Evolutionary conservation across 2,329 filamentous ascomycete genomes (phyloP), one percentile per base, ranked within the genome.

Genomic region (Lojkania enalia): DNA sequence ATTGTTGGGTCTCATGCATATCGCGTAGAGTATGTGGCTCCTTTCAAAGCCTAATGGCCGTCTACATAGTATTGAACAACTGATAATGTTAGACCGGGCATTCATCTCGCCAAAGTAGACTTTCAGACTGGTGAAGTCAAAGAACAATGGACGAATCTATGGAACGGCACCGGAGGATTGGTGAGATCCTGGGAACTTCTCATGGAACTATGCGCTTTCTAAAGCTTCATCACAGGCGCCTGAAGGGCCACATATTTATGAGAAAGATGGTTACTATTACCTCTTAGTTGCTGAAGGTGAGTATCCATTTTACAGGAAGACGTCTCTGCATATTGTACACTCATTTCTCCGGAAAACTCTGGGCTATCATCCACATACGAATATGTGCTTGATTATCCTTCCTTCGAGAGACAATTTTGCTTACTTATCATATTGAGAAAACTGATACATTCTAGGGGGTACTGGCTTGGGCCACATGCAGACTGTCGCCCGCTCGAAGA

Each of bases 211-310:
- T 5, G 16, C 16, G 12, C 25, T 38, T 4, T 21, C 20, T 5
- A 20, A 13, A n/a, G 16, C n/a, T 19, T 14, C 35, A 40, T 14
- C 6, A 3, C 15, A 56, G 53, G 54, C 53, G 15, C 63, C 67
- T 3, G 70, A 69, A 49, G 61, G 61, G 4, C 64, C 64, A 9
- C 71, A 73, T 41, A 58, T 73, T 12, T 72, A 71, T 39, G 55
- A 59, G 42, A 64, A 57, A 46, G 57, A 64, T 44, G 62, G 58
- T 9, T 62, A 54, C 32, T 57, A 64, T 46, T 73, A 72, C 39
- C 48, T 64, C 9, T 35, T 54, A 46, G 57, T 55, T 45, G 70
- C 36, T 46, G 72, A 62, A 59, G 70, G 38, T 55, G 66, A 29
- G 35, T 39, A 11, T 35, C 18, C 5, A 4, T 15, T n/a, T 27